A percentile compares a stretch with the other conserved stretches of the same genome.
These are phyloP conservation scores for Fusarium sp. DNA, from an alignment of 2,329 filamentous ascomycete genomes.

Conservation along the genomic window DNA sequence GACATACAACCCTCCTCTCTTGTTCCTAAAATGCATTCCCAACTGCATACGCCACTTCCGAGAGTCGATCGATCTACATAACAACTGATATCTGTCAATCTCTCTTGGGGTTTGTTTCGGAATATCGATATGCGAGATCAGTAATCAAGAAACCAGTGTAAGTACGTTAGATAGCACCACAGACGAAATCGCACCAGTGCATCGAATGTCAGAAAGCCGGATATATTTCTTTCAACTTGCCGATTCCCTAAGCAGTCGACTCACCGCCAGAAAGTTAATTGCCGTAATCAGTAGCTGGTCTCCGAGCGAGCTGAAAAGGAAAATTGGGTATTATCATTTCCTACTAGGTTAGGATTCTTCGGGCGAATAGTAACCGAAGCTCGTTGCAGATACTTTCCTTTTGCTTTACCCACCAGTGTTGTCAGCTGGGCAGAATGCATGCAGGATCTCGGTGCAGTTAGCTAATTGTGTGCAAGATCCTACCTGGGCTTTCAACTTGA, in stretches of 20 bases:
- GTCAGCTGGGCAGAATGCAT: neutral
- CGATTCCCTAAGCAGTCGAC: neutral
- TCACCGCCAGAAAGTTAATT: constrained; percentile 34
- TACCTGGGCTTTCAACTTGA: neutral
- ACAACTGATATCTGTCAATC: neutral
- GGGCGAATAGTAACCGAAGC: constrained; percentile 21
- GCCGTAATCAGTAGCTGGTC: constrained; percentile 1
- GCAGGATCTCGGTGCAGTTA: neutral
- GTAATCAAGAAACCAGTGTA: neutral
- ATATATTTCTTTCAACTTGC: neutral
- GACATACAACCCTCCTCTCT: neutral
- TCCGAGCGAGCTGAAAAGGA: constrained; percentile 1
- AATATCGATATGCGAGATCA: neutral
- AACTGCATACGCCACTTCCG: constrained; percentile 10
- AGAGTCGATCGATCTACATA: constrained; percentile 2
- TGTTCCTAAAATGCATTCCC: neutral
- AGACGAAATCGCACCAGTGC: neutral
- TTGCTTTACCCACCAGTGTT: constrained; percentile 18
- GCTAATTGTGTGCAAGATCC: neutral
- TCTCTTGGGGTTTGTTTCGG: neutral
- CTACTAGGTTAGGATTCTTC: neutral
- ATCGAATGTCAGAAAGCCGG: neutral
- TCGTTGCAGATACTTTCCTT: constrained; percentile 21
- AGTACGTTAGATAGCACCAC: neutral
- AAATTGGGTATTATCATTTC: neutral